These are phyloP conservation scores for Tubosaeta sp. DNA, from an alignment of 768 basidiomycete genomes.

Conservation along the genomic window DNA sequence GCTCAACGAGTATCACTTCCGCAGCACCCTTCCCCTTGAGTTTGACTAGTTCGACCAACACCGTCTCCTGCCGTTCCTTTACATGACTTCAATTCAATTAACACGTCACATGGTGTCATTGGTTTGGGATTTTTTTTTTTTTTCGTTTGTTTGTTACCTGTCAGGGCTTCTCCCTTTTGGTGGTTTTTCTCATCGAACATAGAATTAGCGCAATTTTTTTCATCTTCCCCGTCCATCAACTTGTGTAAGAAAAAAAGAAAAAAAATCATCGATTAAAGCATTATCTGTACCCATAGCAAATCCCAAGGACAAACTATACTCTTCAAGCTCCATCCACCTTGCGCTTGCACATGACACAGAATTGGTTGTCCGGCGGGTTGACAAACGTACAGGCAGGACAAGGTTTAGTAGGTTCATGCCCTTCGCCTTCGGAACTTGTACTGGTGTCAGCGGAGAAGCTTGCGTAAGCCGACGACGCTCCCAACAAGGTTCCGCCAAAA, in stretches of 20 bases:
- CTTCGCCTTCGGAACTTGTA: constrained; percentile 33
- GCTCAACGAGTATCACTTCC: constrained; percentile 32
- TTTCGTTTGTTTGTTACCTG: constrained; percentile 11
- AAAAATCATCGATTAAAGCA: constrained; percentile 31
- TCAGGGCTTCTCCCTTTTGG: constrained; percentile 21
- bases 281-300: constrained; percentile 33
- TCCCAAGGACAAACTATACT: constrained; percentile 22
- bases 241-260: constrained; percentile 21
- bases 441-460: constrained; percentile 28
- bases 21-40: constrained; percentile 23
- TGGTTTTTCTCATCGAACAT: constrained; percentile 29
- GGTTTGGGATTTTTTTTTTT: constrained; percentile 26
- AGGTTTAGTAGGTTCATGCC: constrained; percentile 33
- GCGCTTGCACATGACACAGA: constrained; percentile 45
- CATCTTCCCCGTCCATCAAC: constrained; percentile 6
- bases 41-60: constrained; percentile 18
- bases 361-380: constrained; percentile 41
- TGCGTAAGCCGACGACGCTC: constrained; percentile 34
- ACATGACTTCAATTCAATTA: constrained; percentile 24
- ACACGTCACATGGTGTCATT: constrained; percentile 19
- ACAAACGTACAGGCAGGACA: constrained; percentile 59
- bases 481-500: constrained; percentile 71
- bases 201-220: constrained; percentile 22
- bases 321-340: constrained; percentile 26
- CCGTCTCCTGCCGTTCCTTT: constrained; percentile 24